Percentiles rank a stretch among this genome's conserved stretches.
Evolutionary conservation across 169 alveolate species (phyloP).

Genomic region (Eimeria sp.): DNA sequence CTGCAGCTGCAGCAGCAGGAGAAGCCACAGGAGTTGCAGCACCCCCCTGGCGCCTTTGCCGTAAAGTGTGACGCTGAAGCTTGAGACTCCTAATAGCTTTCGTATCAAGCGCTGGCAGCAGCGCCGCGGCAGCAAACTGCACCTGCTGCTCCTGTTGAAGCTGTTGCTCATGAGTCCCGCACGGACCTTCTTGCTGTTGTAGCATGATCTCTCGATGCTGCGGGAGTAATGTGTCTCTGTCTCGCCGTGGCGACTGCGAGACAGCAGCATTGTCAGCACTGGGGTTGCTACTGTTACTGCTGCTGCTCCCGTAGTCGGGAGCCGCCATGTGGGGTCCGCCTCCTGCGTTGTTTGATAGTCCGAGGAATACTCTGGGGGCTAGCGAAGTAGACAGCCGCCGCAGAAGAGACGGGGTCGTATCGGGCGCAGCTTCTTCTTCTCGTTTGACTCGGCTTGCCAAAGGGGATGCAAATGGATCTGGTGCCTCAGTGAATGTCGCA

Average conservation of each 20-base stretch:
- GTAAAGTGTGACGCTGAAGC: conserved; percentile 70
- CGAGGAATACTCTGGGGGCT: conserved; percentile 36
- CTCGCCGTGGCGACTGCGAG: background rate
- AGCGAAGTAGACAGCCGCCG: conserved; percentile 64
- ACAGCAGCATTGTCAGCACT: conserved; percentile 9
- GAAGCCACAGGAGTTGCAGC: conserved; percentile 70
- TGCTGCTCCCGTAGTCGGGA: conserved; percentile 4
- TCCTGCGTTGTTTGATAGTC: conserved; percentile 42
- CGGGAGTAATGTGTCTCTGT: background rate
- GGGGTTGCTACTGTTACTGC: conserved; percentile 4
- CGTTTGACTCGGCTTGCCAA: background rate
- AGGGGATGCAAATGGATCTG: background rate
- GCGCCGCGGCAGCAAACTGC: conserved; percentile 55
- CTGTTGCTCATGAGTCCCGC: conserved; percentile 38
- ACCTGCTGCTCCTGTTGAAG: conserved; percentile 28
- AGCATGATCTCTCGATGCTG: background rate
- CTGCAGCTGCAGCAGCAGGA: conserved; percentile 30
- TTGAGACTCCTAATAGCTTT: conserved; percentile 60
- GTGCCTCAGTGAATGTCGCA: background rate
- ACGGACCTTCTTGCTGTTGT: conserved; percentile 1
- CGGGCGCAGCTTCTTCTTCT: background rate
- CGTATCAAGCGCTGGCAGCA: conserved; percentile 71
- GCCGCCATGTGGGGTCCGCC: background rate
- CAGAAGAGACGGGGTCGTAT: conserved; percentile 21
- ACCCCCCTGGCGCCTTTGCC: conserved; percentile 70